A percentile compares a stretch with the other conserved stretches of the same genome.
Evolutionary conservation across 1,139 yeast genomes (phyloP).

Genomic region (Meyerozyma athensensis): DNA sequence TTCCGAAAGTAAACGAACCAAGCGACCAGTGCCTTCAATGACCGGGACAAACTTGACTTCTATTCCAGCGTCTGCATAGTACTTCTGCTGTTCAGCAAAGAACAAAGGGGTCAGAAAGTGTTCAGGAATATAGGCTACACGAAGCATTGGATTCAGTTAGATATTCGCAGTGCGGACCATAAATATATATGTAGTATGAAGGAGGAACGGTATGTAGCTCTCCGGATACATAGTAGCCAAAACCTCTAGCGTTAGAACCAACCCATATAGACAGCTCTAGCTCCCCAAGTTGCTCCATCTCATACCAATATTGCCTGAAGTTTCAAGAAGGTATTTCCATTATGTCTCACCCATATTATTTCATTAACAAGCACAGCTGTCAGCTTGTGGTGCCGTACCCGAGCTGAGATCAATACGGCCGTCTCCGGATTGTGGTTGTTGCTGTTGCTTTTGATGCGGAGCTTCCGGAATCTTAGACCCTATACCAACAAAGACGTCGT

Average conservation of each 20-base stretch:
- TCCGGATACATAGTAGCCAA: too few species aligned
- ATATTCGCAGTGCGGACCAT: too few species aligned
- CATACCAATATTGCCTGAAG: too few species aligned
- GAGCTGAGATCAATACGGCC: slow-evolving; percentile 15
- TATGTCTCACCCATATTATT: neutral
- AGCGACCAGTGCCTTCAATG: slow-evolving; percentile 85
- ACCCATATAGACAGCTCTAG: too few species aligned
- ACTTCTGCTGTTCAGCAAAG: slow-evolving; percentile 62
- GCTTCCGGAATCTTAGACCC: slow-evolving; percentile 74
- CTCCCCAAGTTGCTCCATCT: too few species aligned
- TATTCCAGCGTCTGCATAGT: slow-evolving; percentile 41
- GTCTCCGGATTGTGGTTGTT: slow-evolving; percentile 8
- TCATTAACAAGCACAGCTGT: slow-evolving; percentile 13
- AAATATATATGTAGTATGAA: too few species aligned
- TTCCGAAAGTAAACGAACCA: slow-evolving; percentile 66
- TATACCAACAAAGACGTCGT: slow-evolving; percentile 74
- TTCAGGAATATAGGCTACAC: slow-evolving; percentile 85
- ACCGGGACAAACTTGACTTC: slow-evolving; percentile 65
- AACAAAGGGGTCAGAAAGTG: slow-evolving; percentile 86
- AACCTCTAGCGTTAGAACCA: too few species aligned
- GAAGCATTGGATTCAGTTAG: too few species aligned
- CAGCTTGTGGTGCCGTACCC: slow-evolving; percentile 9
- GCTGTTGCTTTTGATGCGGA: slow-evolving; percentile 7
- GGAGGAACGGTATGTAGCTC: too few species aligned
- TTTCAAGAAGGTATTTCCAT: too few species aligned